Percentiles rank a stretch among this genome's conserved stretches.
These are phyloP conservation scores for Phylloporus sp. DNA, from an alignment of 768 basidiomycete species.

Conservation along the genomic window DNA sequence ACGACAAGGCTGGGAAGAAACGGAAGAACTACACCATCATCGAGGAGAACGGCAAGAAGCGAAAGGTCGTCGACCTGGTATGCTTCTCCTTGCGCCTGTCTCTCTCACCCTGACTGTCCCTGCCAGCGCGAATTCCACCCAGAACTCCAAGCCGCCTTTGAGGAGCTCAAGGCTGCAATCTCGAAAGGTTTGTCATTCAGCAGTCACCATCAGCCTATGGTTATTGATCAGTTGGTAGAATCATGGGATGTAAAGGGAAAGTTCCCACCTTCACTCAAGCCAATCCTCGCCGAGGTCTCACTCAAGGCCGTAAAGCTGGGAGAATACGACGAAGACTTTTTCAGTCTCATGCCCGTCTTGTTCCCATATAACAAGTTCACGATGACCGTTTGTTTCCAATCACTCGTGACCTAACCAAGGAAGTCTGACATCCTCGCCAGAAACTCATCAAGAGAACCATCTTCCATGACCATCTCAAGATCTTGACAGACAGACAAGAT, in stretches of 20 bases:
- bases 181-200: constrained; percentile 41
- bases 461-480: constrained; percentile 63
- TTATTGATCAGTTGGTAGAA: constrained; percentile 40
- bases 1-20: constrained; percentile 43
- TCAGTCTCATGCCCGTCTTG: constrained; percentile 76
- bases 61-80: constrained; percentile 65
- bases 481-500: constrained; percentile 65
- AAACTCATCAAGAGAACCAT: constrained; percentile 94
- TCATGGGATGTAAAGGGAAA: constrained; percentile 79
- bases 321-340: constrained; percentile 91
- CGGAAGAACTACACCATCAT: constrained; percentile 49
- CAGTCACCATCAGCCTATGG: not conserved
- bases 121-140: constrained; percentile 63
- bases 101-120: not conserved
- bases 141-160: constrained; percentile 57
- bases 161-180: constrained; percentile 57
- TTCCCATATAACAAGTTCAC: constrained; percentile 97
- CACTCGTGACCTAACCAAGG: not conserved
- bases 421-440: constrained; percentile 35
- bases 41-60: constrained; percentile 61
- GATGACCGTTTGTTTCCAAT: constrained; percentile 59
- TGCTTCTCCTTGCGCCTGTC: constrained; percentile 12
- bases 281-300: constrained; percentile 64
- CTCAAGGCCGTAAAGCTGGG: constrained; percentile 75
- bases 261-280: constrained; percentile 81